These are phyloP conservation scores for Mycotypha africana DNA, from an alignment of 371 early-diverging fungal species.

Conservation along the genomic window DNA sequence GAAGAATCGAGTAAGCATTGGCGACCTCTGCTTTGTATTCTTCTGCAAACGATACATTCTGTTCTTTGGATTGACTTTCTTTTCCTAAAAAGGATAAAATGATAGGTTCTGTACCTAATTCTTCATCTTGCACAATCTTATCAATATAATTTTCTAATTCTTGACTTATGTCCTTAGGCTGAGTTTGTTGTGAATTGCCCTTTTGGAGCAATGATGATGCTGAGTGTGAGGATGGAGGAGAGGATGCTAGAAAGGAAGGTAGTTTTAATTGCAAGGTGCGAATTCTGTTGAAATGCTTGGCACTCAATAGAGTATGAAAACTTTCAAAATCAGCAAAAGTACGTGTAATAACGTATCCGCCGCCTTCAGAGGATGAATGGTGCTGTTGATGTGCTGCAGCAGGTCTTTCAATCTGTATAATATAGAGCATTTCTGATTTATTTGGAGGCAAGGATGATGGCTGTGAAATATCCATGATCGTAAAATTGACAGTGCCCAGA, in stretches of 20 bases:
- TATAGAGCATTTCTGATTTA: constrained; percentile 26
- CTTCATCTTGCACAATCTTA: constrained; percentile 29
- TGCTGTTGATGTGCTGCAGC: constrained; percentile 24
- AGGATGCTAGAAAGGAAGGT: constrained; percentile 21
- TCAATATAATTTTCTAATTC: constrained; percentile 29
- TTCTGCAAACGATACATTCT: constrained; percentile 23
- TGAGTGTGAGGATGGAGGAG: constrained; percentile 27
- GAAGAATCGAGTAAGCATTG: neutral
- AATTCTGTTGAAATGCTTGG: constrained; percentile 25
- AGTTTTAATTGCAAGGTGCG: constrained; percentile 23
- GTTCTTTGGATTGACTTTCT: constrained; percentile 22
- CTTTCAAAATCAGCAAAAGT: constrained; percentile 41
- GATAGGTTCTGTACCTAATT: constrained; percentile 33
- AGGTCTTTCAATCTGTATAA: constrained; percentile 45
- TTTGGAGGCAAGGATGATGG: constrained; percentile 7
- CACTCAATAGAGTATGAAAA: constrained; percentile 29
- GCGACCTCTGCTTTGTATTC: constrained; percentile 30
- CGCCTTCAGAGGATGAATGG: constrained; percentile 36
- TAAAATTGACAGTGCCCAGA: constrained; percentile 33
- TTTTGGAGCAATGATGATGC: constrained; percentile 28
- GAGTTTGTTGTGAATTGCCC: constrained; percentile 2
- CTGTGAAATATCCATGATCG: constrained; percentile 40
- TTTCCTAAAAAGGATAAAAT: constrained; percentile 38
- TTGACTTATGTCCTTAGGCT: constrained; percentile 10
- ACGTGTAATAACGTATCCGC: constrained; percentile 45